Conservation (phyloP, 257 asterid species). For the Solanum appendiculatum region DNA sequence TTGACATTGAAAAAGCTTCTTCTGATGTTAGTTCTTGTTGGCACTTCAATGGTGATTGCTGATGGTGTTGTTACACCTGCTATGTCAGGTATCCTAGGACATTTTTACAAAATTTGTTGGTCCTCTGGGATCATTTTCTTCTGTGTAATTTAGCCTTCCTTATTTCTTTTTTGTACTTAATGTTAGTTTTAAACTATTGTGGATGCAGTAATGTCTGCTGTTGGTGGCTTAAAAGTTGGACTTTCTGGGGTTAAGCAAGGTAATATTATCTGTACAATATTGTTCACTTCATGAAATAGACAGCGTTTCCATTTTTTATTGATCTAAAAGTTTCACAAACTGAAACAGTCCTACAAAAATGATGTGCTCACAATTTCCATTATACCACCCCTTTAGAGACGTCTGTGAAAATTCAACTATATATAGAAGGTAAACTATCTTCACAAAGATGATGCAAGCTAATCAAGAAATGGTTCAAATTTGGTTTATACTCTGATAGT, state of each 20-base stretch:
- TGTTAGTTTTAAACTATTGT: constrained; percentile 10
- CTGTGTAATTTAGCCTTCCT: not conserved
- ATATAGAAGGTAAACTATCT: not conserved
- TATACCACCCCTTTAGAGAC: not conserved
- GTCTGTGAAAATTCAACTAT: not conserved
- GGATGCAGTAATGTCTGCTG: constrained; percentile 90
- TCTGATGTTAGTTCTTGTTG: constrained; percentile 90
- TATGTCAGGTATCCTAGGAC: constrained; percentile 72
- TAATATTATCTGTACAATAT: constrained; percentile 5
- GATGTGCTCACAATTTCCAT: not conserved
- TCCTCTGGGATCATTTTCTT: constrained; percentile 4
- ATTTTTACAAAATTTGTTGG: constrained; percentile 9
- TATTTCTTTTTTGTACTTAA: constrained; percentile 9
- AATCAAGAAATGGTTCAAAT: not conserved
- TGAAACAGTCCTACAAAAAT: not conserved
- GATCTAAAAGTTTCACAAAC: not conserved
- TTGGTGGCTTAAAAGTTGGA: constrained; percentile 90
- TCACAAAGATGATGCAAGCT: not conserved
- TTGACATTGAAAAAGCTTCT: constrained; percentile 75
- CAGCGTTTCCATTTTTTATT: not conserved
- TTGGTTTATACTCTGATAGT: not conserved
- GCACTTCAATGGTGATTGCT: constrained; percentile 99
- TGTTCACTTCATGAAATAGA: not conserved
- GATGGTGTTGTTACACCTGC: constrained; percentile 98
- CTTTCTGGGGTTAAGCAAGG: constrained; percentile 72